A percentile compares a stretch with the other conserved stretches of the same genome.
These are phyloP conservation scores for Amyloporia xantha DNA, from an alignment of 768 basidiomycete species.

Conservation along the genomic window DNA sequence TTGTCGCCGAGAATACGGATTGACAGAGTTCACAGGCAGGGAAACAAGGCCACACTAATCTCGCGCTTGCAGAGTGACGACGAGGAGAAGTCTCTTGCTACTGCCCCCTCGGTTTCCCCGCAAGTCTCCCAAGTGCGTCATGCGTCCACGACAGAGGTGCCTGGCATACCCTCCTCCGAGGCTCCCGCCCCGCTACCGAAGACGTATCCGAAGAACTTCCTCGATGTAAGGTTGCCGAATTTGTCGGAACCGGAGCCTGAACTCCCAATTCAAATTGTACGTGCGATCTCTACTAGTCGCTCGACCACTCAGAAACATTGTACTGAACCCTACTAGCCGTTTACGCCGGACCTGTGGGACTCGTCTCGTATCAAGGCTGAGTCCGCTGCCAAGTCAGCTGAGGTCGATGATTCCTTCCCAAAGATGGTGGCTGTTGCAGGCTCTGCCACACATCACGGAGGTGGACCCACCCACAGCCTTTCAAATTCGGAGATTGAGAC, in stretches of 20 bases:
- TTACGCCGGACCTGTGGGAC: slow-evolving; percentile 52
- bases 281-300: slow-evolving; percentile 21
- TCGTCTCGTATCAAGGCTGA: slow-evolving; percentile 35
- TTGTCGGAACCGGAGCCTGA: slow-evolving; percentile 36
- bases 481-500: background rate
- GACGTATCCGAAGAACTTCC: slow-evolving; percentile 24
- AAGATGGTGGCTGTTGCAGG: slow-evolving; percentile 48
- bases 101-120: slow-evolving; percentile 5
- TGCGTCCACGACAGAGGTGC: slow-evolving; percentile 26
- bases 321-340: slow-evolving; percentile 38
- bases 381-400: slow-evolving; percentile 16
- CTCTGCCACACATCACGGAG: slow-evolving; percentile 38
- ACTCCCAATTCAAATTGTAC: slow-evolving; percentile 51
- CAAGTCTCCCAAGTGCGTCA: slow-evolving; percentile 18
- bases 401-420: slow-evolving; percentile 27
- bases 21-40: slow-evolving; percentile 34
- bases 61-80: slow-evolving; percentile 50
- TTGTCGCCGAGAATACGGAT: slow-evolving; percentile 5
- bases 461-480: slow-evolving; percentile 40
- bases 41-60: slow-evolving; percentile 52
- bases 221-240: slow-evolving; percentile 54
- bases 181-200: slow-evolving; percentile 21
- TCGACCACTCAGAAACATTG: background rate
- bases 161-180: slow-evolving; percentile 37
- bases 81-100: slow-evolving; percentile 19